These are phyloP conservation scores for Suillus spraguei DNA, from an alignment of 768 basidiomycete species.

Conservation along the genomic window DNA sequence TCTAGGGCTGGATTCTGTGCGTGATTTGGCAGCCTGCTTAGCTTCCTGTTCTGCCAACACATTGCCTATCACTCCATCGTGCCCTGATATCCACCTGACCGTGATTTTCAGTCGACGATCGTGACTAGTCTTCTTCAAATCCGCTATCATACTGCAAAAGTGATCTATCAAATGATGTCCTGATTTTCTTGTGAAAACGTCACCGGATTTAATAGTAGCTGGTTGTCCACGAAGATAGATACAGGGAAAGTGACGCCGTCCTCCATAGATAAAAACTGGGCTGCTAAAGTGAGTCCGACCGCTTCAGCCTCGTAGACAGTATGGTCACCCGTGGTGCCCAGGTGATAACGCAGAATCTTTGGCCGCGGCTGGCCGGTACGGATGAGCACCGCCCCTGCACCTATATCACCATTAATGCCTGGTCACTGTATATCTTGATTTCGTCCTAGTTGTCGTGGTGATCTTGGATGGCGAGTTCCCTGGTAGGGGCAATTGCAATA, in stretches of 20 bases:
- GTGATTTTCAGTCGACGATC: background rate
- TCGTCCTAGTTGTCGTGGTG: too few species aligned
- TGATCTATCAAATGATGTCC: constrained; percentile 8
- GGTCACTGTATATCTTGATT: too few species aligned
- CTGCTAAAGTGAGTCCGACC: constrained; percentile 19
- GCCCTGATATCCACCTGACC: constrained; percentile 9
- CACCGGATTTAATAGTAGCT: constrained; percentile 29
- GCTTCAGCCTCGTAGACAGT: constrained; percentile 30
- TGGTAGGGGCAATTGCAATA: too few species aligned
- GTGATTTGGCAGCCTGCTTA: constrained; percentile 18
- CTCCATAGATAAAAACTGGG: constrained; percentile 10
- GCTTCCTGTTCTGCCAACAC: constrained; percentile 26
- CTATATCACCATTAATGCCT: too few species aligned
- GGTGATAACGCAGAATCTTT: too few species aligned
- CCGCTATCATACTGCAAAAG: background rate
- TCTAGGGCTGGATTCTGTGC: background rate
- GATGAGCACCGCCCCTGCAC: too few species aligned
- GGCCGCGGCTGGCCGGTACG: too few species aligned
- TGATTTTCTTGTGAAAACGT: background rate
- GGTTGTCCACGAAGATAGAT: constrained; percentile 23
- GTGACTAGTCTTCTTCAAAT: fast-evolving
- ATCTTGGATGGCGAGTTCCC: too few species aligned
- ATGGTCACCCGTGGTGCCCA: constrained; percentile 21
- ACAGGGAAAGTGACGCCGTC: background rate
- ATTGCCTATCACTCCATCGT: constrained; percentile 18